A percentile compares a stretch with the other conserved stretches of the same genome.
phyloP scores from a whole-genome alignment of 169 alveolate genomes.

The Perkinsus marinus region DNA sequence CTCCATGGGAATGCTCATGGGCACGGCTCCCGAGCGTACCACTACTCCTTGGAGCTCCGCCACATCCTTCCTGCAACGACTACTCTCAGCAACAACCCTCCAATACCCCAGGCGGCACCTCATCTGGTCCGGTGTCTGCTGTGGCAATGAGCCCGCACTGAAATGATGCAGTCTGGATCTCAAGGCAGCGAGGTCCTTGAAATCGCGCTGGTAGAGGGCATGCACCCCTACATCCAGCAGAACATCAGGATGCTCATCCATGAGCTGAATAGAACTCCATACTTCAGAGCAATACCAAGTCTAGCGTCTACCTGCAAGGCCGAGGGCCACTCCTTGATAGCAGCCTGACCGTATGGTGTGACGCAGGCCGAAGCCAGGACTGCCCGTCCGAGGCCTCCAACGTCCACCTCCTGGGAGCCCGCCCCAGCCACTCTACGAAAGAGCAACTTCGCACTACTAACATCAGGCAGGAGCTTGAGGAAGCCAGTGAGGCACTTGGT shows the following conservation, averaged over 20 bases:
- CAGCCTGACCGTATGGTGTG: background rate
- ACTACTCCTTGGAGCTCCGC: background rate
- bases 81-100: background rate
- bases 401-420: background rate
- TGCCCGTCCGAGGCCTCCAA: background rate
- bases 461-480: background rate
- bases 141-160: background rate
- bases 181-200: background rate
- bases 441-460: background rate
- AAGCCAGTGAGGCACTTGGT: background rate
- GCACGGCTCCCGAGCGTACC: background rate
- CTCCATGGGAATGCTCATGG: background rate
- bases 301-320: background rate
- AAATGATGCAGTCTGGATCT: background rate
- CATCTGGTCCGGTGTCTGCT: background rate
- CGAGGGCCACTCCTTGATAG: background rate
- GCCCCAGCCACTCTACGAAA: background rate
- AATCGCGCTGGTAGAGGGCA: background rate
- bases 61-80: background rate
- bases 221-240: background rate
- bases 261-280: background rate
- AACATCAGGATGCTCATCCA: background rate
- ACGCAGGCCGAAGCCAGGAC: background rate
- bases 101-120: background rate
- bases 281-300: background rate